Evolutionary conservation across 83 land plant genomes (phyloP), one percentile per base, ranked within the genome.

Genomic region (Picea mariana): DNA sequence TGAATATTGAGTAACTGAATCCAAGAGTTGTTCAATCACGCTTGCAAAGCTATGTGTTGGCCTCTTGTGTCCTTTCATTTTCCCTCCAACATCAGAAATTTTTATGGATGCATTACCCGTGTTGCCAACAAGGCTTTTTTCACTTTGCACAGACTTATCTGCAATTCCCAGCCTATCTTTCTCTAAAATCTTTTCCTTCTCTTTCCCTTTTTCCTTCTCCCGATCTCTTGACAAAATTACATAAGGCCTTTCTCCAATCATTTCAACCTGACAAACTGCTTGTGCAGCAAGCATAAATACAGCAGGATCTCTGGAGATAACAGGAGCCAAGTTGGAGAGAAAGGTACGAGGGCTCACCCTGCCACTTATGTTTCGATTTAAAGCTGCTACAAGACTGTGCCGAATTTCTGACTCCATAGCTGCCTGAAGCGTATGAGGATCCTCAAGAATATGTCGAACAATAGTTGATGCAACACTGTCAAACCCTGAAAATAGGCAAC

Each of bases 341-440:
- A 98, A 98, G 73, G 88, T 90, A 9, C 98, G 88, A 6, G 99
- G 92, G 67, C 93, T 90, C 3, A 96, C 69, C 83, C 83, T 58
- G 89, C 91, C 91, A 86, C 80, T 89, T 15, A 93, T 85, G 71
- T 94, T 93, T 60, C 97, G 90, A 78, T 85, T 90, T 17, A 86
- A 68, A 24, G 94, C 87, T 79, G 89, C 83, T 47, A 88, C 79
- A 34, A 96, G 73, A 31, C 87, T 89, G 60, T 96, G 97, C 31
- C 91, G 85, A 77, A 98, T 98, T 85, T 98, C 96, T 63, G 95
- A 87, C 76, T 98, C 99, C 99, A 96, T 98, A n/a, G 99, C 97
- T 80, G 90, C 91, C 84, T 96, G 99, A 24, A 98, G 89, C 17
- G 96, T 98, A 21, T 96, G 91, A 0, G 98, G 98, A 90, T 98